Evolutionary conservation across 176 grass and related monocot species (phyloP).

Genomic region (Oryza nivara): DNA sequence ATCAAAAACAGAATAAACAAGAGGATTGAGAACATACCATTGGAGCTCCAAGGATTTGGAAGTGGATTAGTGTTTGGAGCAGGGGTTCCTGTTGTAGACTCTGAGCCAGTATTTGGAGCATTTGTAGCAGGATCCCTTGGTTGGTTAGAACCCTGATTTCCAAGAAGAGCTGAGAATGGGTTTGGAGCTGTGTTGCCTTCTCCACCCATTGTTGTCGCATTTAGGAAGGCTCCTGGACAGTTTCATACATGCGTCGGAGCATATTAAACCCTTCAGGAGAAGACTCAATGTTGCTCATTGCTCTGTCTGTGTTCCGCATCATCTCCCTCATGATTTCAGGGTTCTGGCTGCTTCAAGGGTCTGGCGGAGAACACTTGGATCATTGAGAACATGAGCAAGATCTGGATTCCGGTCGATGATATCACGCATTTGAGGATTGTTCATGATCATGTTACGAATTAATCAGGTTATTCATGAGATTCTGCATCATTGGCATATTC

Average conservation of each 20-base stretch:
- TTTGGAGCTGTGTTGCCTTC: conserved; percentile 72
- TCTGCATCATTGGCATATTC: conserved; percentile 94
- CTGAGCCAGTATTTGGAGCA: conserved; percentile 50
- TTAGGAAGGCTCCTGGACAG: conserved; percentile 95
- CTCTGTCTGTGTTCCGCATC: conserved; percentile 98
- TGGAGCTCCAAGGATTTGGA: conserved; percentile 86
- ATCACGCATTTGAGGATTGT: conserved; percentile 95
- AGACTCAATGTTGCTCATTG: conserved; percentile 98
- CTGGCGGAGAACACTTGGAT: conserved; percentile 86
- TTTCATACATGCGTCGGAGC: conserved; percentile 99
- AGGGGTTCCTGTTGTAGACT: conserved; percentile 66
- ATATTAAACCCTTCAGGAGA: conserved; percentile 99
- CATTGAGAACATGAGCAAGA: conserved; percentile 96
- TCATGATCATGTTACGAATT: conserved; percentile 96
- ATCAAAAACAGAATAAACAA: conserved; percentile 30
- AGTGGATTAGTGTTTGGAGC: conserved; percentile 95
- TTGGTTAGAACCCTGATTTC: conserved; percentile 73
- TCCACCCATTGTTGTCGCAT: conserved; percentile 83
- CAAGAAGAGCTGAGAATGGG: conserved; percentile 86
- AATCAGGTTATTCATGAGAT: conserved; percentile 94
- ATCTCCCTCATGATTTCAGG: conserved; percentile 99
- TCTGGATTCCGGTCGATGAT: conserved; percentile 96
- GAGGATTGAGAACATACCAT: conserved; percentile 58
- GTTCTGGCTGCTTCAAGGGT: conserved; percentile 92
- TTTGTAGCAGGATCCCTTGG: conserved; percentile 54